Evolutionary conservation across 805 yeast genomes (phyloP).

Genomic region (Sugiyamaella valdiviana): DNA sequence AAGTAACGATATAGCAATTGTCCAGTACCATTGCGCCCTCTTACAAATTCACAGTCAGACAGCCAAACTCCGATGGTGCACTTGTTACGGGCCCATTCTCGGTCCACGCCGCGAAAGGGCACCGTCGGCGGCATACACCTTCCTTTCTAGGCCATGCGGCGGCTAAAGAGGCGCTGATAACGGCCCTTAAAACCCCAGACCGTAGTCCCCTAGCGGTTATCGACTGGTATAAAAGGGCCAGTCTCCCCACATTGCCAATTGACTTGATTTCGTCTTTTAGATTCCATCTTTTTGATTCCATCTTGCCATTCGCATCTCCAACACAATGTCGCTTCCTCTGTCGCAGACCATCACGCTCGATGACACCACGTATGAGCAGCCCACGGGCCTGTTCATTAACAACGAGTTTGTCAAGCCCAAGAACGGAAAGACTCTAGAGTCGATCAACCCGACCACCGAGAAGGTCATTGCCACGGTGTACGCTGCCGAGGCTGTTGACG

Average conservation of each 20-base stretch:
- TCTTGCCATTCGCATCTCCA: background rate
- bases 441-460: slow-evolving; percentile 68
- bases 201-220: background rate
- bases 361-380: slow-evolving; percentile 73
- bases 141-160: slow-evolving; percentile 1
- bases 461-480: slow-evolving; percentile 61
- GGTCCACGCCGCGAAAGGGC: too few relatives aligned
- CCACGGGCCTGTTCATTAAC: slow-evolving; percentile 76
- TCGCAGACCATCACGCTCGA: slow-evolving; percentile 39
- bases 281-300: background rate
- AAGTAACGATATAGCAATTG: too few relatives aligned
- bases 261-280: too few relatives aligned
- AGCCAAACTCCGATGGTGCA: too few relatives aligned
- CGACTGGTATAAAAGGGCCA: background rate
- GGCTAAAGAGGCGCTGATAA: background rate
- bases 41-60: too few relatives aligned
- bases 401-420: slow-evolving; percentile 63
- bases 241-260: background rate
- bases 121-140: background rate
- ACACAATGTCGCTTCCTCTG: slow-evolving; percentile 10
- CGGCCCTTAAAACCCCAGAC: background rate
- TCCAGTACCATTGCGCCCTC: too few relatives aligned
- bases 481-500: slow-evolving; percentile 73
- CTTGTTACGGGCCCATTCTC: too few relatives aligned
- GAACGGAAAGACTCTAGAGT: slow-evolving; percentile 54